These are phyloP conservation scores for Madurella mycetomatis DNA, from an alignment of 2,329 filamentous ascomycete genomes.

Conservation along the genomic window DNA sequence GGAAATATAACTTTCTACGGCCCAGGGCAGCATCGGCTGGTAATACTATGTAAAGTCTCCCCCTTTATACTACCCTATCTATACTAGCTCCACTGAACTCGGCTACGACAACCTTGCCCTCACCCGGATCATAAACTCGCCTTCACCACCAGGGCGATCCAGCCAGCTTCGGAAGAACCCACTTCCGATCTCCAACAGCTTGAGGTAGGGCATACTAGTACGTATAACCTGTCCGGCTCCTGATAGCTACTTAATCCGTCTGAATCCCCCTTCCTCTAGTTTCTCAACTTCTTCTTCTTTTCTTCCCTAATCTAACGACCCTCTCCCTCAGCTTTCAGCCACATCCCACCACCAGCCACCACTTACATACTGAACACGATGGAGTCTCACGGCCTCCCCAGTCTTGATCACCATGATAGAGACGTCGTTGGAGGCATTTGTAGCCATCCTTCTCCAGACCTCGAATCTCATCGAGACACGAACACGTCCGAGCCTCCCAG, in stretches of 20 bases:
- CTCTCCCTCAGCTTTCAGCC: background rate
- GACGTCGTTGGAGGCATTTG: no score
- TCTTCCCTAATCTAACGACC: background rate
- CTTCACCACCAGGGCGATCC: background rate
- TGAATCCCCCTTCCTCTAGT: background rate
- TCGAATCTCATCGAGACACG: background rate
- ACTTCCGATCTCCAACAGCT: constrained; percentile 4
- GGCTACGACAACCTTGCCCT: constrained; percentile 4
- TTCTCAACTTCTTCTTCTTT: background rate
- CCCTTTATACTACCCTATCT: constrained; percentile 3
- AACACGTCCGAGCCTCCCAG: background rate
- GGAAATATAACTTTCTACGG: background rate
- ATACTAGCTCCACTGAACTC: background rate
- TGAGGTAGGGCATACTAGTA: constrained; percentile 1
- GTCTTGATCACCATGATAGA: no score
- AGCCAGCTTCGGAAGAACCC: constrained; percentile 7
- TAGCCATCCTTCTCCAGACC: background rate
- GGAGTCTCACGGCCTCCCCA: no score
- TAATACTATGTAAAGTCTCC: background rate
- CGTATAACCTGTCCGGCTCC: background rate
- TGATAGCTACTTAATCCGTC: constrained; percentile 3
- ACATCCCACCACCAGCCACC: background rate
- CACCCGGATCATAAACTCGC: background rate
- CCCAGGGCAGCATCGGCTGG: background rate
- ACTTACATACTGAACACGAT: background rate